Evolutionary conservation across 2,329 filamentous ascomycete genomes (phyloP), one percentile per base, ranked within the genome.

Genomic region (Cladosporium colombiae): DNA sequence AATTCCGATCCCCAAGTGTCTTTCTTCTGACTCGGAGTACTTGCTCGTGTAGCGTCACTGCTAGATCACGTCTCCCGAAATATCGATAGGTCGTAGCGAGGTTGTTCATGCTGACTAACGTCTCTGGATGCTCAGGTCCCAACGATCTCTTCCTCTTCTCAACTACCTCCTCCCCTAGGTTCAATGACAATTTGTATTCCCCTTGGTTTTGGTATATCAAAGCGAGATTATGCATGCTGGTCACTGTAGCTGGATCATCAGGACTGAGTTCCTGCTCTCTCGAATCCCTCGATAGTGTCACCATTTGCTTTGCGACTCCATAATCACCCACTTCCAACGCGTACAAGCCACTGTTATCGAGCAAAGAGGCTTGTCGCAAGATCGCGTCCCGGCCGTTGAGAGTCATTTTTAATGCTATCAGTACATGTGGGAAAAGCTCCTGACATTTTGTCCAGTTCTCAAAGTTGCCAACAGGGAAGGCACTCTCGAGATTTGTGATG

Each of bases 391-490:
- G 64, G 27, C 8, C 59, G 5, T 21, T 35, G 14, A 67, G 31
- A 29, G 55, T 29, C 4, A 50, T 60, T 13, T 44, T 29, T 7
- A 50, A 2, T 29, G 62, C 62, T 5, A 57, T n/a, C 67, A 71
- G 50, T 0, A 67, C 68, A 69, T 77, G 74, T 14, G 75, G 72
- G 58, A 73, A 75, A 0, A 75, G 68, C 29, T 46, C 5, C 44
- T 67, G 66, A 52, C 70, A 76, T 53, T 37, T 67, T n/a, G 21
- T 50, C 73, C 72, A 75, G 56, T 74, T 71, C 64, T 71, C 68
- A 65, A 72, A 74, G 14, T 70, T 56, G 44, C 67, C 64, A 1
- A 31, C 49, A 33, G 62, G 62, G 29, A 64, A 64, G 11, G 50
- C 35, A 21, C 14, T 4, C 1, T 35, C 40, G 29, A 64, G 52